phyloP scores from a whole-genome alignment of 495 filamentous ascomycete species.

The Poronia punctata region DNA sequence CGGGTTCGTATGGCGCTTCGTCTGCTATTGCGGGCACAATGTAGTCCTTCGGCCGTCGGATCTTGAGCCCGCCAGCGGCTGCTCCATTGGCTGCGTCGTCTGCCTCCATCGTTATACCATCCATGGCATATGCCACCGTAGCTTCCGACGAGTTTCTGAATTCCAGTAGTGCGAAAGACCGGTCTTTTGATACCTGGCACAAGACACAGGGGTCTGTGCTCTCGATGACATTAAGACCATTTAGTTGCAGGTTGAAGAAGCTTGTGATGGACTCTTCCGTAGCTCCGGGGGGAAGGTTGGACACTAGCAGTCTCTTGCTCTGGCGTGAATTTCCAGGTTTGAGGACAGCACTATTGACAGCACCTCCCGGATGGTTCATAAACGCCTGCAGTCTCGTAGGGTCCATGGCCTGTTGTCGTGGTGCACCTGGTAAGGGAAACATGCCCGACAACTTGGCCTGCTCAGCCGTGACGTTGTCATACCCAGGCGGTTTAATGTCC shows the following conservation, averaged over 20 bases:
- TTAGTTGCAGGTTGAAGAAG: conserved; percentile 96
- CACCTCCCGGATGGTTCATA: conserved; percentile 78
- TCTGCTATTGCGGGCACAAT: conserved; percentile 81
- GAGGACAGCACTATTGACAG: conserved; percentile 64
- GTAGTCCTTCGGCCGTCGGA: conserved; percentile 93
- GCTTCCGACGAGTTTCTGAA: conserved; percentile 84
- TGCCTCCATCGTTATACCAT: conserved; percentile 82
- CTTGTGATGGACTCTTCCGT: conserved; percentile 65
- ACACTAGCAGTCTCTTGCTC: conserved; percentile 79
- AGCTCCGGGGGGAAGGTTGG: conserved; percentile 65
- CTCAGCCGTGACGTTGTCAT: conserved; percentile 97
- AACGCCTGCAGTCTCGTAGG: conserved; percentile 90
- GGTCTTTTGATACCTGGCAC: conserved; percentile 72
- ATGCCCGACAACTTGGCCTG: conserved; percentile 99
- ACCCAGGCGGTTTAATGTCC: conserved; percentile 98
- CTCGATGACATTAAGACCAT: conserved; percentile 84
- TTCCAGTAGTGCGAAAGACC: conserved; percentile 76
- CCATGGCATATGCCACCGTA: conserved; percentile 83
- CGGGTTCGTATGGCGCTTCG: conserved; percentile 69
- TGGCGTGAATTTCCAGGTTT: conserved; percentile 91
- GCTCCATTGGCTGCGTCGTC: conserved; percentile 51
- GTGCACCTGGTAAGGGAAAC: conserved; percentile 96
- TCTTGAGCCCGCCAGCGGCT: conserved; percentile 64
- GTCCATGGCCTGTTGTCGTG: conserved; percentile 93
- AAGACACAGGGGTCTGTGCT: conserved; percentile 81